Conservation (phyloP, 208 protist species). For the Leishmania guyanensis region DNA sequence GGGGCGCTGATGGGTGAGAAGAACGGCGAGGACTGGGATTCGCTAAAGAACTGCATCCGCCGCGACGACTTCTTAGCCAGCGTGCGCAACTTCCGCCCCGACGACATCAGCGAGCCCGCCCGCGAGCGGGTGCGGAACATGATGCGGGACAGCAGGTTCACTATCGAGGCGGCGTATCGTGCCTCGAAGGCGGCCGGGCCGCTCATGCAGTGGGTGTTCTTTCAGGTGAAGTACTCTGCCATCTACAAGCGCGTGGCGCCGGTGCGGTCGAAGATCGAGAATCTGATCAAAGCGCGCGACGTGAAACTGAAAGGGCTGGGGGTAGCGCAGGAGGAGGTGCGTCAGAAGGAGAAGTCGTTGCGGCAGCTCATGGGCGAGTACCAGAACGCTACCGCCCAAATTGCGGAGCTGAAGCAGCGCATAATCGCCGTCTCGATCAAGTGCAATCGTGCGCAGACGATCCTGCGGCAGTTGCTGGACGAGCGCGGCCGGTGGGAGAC, state of each 20-base stretch:
- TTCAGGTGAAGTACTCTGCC: constrained; percentile 95
- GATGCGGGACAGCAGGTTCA: constrained; percentile 92
- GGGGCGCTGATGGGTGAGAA: constrained; percentile 84
- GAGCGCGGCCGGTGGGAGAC: constrained; percentile 96
- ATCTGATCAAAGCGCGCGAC: constrained; percentile 80
- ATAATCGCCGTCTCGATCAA: constrained; percentile 86
- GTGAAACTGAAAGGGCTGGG: constrained; percentile 59
- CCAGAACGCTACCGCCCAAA: constrained; percentile 93
- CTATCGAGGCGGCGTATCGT: constrained; percentile 93
- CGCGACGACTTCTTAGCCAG: constrained; percentile 94
- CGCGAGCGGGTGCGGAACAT: constrained; percentile 72
- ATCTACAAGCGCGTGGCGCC: constrained; percentile 94
- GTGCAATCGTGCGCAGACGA: constrained; percentile 91
- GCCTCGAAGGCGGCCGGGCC: constrained; percentile 97
- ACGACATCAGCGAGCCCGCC: constrained; percentile 71
- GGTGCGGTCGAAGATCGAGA: constrained; percentile 92
- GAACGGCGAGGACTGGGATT: constrained; percentile 92
- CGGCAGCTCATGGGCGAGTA: constrained; percentile 94
- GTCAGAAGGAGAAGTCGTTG: constrained; percentile 86
- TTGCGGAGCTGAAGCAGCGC: constrained; percentile 89
- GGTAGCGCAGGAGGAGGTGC: constrained; percentile 80
- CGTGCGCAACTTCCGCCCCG: constrained; percentile 96
- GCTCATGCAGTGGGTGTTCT: constrained; percentile 96
- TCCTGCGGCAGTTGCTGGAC: constrained; percentile 92
- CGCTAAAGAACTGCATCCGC: constrained; percentile 92